Evolutionary conservation across 257 asterid genomes (phyloP).

Genomic region (Anisodus acutangulus): DNA sequence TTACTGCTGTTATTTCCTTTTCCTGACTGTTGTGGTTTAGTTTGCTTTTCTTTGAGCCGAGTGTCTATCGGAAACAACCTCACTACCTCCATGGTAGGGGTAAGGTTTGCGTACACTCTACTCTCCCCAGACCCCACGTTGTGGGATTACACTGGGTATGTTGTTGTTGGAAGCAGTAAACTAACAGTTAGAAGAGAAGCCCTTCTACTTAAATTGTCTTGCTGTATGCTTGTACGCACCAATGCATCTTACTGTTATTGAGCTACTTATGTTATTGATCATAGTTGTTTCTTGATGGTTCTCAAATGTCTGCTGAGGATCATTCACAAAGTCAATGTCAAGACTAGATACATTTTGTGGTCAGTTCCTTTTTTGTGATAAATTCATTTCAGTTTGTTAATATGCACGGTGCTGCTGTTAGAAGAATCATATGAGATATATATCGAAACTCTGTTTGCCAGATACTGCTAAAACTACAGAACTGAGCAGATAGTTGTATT

Average conservation of each 20-base stretch:
- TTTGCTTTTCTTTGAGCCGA: too few relatives aligned
- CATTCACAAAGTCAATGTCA: neutral
- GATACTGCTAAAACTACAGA: conserved; percentile 24
- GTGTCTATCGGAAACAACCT: too few relatives aligned
- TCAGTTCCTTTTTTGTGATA: neutral
- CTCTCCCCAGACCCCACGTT: too few relatives aligned
- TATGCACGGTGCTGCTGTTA: neutral
- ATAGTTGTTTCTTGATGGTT: neutral
- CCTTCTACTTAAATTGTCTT: neutral
- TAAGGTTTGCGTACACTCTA: too few relatives aligned
- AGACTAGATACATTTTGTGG: neutral
- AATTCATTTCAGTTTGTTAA: neutral
- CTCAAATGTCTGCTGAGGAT: neutral
- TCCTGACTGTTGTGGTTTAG: too few relatives aligned
- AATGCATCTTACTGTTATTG: neutral
- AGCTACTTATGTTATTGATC: neutral
- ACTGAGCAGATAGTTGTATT: conserved; percentile 15
- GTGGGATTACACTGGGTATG: too few relatives aligned
- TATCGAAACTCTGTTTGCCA: neutral
- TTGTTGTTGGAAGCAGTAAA: neutral
- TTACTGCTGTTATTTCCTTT: too few relatives aligned
- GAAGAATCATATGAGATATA: neutral
- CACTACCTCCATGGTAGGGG: too few relatives aligned
- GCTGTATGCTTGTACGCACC: neutral
- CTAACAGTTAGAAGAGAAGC: neutral